Evolutionary conservation across 495 filamentous ascomycete genomes (phyloP).

Genomic region (Darksidea phi): DNA sequence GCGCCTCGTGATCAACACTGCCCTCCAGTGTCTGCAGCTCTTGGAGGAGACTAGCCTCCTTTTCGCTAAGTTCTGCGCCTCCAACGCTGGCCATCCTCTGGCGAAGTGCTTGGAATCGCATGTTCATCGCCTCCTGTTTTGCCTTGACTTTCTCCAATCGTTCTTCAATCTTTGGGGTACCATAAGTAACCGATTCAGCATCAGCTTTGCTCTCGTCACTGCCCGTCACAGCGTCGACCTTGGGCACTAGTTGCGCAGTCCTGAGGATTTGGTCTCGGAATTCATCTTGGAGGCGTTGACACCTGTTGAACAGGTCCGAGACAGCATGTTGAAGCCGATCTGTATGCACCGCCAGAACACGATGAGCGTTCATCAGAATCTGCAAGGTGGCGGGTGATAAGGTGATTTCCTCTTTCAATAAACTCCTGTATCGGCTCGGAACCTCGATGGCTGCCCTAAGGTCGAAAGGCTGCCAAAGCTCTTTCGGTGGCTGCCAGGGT

Average conservation of each 20-base stretch:
- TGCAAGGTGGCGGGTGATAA: conserved; percentile 73
- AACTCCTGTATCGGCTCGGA: conserved; percentile 56
- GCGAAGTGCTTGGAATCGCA: conserved; percentile 64
- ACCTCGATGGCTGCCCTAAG: conserved; percentile 64
- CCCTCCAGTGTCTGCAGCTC: conserved; percentile 48
- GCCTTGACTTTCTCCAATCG: conserved; percentile 60
- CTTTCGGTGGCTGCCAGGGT: conserved; percentile 67
- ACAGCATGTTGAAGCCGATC: conserved; percentile 68
- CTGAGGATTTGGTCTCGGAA: conserved; percentile 68
- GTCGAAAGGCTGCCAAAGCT: conserved; percentile 59
- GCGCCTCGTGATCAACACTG: conserved; percentile 35
- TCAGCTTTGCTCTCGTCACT: conserved; percentile 47
- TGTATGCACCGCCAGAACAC: conserved; percentile 71
- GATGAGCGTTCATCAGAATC: conserved; percentile 73
- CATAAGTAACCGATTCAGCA: conserved; percentile 48
- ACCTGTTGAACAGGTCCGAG: conserved; percentile 77
- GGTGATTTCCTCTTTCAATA: conserved; percentile 68
- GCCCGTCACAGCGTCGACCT: conserved; percentile 65
- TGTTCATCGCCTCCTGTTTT: conserved; percentile 58
- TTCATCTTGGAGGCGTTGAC: conserved; percentile 69
- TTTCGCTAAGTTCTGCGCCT: conserved; percentile 61
- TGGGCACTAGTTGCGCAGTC: conserved; percentile 62
- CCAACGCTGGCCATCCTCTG: conserved; percentile 58
- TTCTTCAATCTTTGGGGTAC: conserved; percentile 56
- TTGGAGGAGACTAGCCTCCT: conserved; percentile 37